Conservation (phyloP, 1,139 yeast genomes). For the Cylindricascospora bacillispora region DNA sequence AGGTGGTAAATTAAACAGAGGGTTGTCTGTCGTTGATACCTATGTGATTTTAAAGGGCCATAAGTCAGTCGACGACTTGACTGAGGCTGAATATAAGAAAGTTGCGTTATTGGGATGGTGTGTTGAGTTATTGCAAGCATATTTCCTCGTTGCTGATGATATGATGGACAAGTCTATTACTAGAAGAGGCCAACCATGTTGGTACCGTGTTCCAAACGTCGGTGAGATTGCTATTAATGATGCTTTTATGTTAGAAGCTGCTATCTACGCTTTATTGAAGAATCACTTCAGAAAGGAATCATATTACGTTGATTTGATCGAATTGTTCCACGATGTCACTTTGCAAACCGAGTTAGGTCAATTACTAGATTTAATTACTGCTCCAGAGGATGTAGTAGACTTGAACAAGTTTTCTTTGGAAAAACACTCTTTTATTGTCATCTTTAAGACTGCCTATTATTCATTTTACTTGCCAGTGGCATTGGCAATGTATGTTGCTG, state of each 20-base stretch:
- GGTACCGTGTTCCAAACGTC: constrained; percentile 77
- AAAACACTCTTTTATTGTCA: constrained; percentile 91
- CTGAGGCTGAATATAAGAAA: constrained; percentile 59
- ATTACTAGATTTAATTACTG: constrained; percentile 85
- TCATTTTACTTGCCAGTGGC: constrained; percentile 97
- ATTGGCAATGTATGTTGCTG: constrained; percentile 88
- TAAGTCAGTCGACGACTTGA: constrained; percentile 45
- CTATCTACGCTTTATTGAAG: constrained; percentile 80
- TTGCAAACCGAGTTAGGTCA: constrained; percentile 98
- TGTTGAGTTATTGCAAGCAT: constrained; percentile 89
- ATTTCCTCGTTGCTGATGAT: constrained; percentile 94
- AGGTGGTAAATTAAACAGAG: constrained; percentile 95
- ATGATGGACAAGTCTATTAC: constrained; percentile 97
- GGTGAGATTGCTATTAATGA: constrained; percentile 94
- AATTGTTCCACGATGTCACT: constrained; percentile 86
- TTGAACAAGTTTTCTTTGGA: constrained; percentile 72
- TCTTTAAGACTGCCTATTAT: constrained; percentile 94
- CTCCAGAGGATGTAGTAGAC: constrained; percentile 92
- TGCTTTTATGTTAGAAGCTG: constrained; percentile 92
- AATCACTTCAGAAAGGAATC: constrained; percentile 72
- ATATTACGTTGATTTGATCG: constrained; percentile 83
- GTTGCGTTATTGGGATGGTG: constrained; percentile 94
- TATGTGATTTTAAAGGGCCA: constrained; percentile 65
- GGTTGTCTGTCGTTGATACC: constrained; percentile 89
- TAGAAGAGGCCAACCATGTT: constrained; percentile 97